Evolutionary conservation across 2,329 filamentous ascomycete genomes (phyloP).

Genomic region (Colletotrichum sp.): DNA sequence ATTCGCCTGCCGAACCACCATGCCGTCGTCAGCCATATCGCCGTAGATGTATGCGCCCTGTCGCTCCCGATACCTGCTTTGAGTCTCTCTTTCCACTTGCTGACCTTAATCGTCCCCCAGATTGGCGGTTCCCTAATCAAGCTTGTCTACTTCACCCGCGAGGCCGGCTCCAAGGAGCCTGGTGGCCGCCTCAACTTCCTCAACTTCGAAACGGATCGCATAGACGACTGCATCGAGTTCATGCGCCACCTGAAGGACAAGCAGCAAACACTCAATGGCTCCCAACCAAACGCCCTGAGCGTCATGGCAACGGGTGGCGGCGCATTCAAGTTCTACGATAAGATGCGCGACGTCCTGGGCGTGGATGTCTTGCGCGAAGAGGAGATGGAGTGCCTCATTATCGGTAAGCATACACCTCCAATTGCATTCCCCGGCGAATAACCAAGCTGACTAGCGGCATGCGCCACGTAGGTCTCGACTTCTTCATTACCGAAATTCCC

Average conservation of each 20-base stretch:
- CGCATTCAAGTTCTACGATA: constrained; percentile 96
- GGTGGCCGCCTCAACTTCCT: constrained; percentile 94
- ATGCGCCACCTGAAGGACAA: constrained; percentile 86
- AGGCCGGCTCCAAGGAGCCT: constrained; percentile 77
- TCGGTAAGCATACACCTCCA: constrained; percentile 62
- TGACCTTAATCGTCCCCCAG: constrained; percentile 49
- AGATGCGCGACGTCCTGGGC: constrained; percentile 80
- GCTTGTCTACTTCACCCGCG: constrained; percentile 95
- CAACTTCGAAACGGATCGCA: constrained; percentile 93
- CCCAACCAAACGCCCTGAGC: constrained; percentile 73
- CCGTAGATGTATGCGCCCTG: constrained; percentile 77
- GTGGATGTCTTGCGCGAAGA: constrained; percentile 92
- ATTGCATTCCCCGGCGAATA: neutral
- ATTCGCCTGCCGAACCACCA: constrained; percentile 97
- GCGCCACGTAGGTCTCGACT: constrained; percentile 77
- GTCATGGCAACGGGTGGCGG: constrained; percentile 97
- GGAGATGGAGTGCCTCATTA: constrained; percentile 98
- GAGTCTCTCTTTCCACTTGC: neutral
- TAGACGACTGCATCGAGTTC: constrained; percentile 92
- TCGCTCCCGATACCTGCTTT: constrained; percentile 24
- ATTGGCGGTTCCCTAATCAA: constrained; percentile 97
- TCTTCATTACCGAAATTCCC: constrained; percentile 98
- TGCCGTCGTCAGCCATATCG: constrained; percentile 93
- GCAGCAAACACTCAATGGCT: constrained; percentile 77
- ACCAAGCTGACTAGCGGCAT: neutral